Evolutionary conservation across 768 basidiomycete genomes (phyloP), one percentile per base, ranked within the genome.

Genomic region (Cyathus striatus): DNA sequence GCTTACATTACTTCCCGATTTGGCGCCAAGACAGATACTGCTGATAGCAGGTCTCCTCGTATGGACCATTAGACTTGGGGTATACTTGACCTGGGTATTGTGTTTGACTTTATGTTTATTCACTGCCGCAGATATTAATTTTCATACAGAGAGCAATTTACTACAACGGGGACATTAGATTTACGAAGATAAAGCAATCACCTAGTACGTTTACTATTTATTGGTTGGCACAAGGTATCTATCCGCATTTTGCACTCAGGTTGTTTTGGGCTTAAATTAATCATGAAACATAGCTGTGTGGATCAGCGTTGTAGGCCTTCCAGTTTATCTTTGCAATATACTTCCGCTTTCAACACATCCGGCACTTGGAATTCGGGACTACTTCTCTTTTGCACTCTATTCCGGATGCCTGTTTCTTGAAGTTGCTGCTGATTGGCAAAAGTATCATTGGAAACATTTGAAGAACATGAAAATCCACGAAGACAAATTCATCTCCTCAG

Each of bases 281-380:
- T 20, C 14, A 16, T 16, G 13, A 32, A 17, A 27, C 39, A 23
- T 47, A 76, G 80, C 81, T 0, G 77, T 76, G 2, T 87, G 86
- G 86, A 74, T 86, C 30, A 61, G 78, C 18, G 50, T 82, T 7
- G 79, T 85, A 38, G 82, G 84, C 14, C 67, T 89, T 10, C 85
- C 86, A 3, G 77, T 86, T 7, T 86, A 79, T 50, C 57, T 85
- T 25, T 72, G 71, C 46, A 86, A 87, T 53, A 58, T 68, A 3
- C 56, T 83, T 5, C 81, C 83, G 0, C 54, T 69, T 1, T 45
- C 56, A 6, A 56, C 64, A 7, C 79, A 81, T 43, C 74, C 79
- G 4, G 61, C 71, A 17, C 66, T 88, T 16, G 70, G 73, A 2
- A 41, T 57, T 5, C 69, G 73, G 23, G 84, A 90, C 49, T 78